These are phyloP conservation scores for Colletotrichum lini DNA, from an alignment of 2,329 filamentous ascomycete genomes.

Conservation along the genomic window DNA sequence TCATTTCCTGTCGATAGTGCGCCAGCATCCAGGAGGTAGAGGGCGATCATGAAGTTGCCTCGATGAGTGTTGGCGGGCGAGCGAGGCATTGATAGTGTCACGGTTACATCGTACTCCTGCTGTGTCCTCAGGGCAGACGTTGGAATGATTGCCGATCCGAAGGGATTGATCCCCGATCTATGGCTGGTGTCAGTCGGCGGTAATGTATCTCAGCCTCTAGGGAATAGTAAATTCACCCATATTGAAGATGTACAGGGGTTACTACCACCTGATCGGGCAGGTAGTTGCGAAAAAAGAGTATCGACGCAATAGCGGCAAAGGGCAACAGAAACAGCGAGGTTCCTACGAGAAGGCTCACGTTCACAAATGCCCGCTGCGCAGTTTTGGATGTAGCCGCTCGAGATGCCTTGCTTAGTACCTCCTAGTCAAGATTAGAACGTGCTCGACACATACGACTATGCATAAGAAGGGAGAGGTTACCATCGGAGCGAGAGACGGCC, in stretches of 20 bases:
- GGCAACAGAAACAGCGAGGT: conserved; percentile 61
- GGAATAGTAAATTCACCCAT: conserved; percentile 61
- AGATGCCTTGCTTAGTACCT: conserved; percentile 46
- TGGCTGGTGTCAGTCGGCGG: conserved; percentile 1
- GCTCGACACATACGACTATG: too few species aligned
- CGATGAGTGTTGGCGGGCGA: conserved; percentile 81
- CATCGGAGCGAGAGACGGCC: neutral
- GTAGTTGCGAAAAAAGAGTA: conserved; percentile 69
- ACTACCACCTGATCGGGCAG: conserved; percentile 69
- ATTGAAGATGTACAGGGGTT: conserved; percentile 70
- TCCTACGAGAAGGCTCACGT: conserved; percentile 60
- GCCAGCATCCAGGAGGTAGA: conserved; percentile 74
- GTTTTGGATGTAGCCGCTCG: conserved; percentile 63
- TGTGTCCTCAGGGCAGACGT: conserved; percentile 71
- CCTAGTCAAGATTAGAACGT: conserved; percentile 20
- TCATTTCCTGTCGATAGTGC: conserved; percentile 44
- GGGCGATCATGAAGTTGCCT: conserved; percentile 95
- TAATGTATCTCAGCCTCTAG: neutral
- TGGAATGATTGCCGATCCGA: conserved; percentile 64
- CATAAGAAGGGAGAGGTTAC: neutral
- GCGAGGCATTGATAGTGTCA: conserved; percentile 83
- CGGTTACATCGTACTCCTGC: conserved; percentile 88
- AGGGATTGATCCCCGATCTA: conserved; percentile 67
- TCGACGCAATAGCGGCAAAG: conserved; percentile 64
- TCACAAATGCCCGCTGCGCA: conserved; percentile 65